Percentiles rank a stretch among this genome's conserved stretches.
These are phyloP conservation scores for Odonthalia washingtoniensis DNA, from an alignment of 31 red algal species.

Conservation along the genomic window DNA sequence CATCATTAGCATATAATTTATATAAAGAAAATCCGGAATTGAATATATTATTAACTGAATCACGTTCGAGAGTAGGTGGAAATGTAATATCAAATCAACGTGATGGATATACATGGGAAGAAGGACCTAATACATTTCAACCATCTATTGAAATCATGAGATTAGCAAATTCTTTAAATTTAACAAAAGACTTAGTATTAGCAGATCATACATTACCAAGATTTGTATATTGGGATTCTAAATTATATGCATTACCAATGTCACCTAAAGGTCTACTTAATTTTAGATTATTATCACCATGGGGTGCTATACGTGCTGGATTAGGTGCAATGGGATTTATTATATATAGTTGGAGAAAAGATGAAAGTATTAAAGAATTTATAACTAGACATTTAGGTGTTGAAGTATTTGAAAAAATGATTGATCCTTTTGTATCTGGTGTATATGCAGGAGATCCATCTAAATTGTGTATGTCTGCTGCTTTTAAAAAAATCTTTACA, in stretches of 20 bases:
- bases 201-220: constrained; percentile 93
- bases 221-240: constrained; percentile 90
- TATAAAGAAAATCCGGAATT: constrained; percentile 49
- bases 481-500: constrained; percentile 94
- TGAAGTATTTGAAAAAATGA: constrained; percentile 94
- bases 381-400: constrained; percentile 93
- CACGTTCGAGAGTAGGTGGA: constrained; percentile 86
- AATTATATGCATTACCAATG: constrained; percentile 85
- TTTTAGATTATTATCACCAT: constrained; percentile 80
- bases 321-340: constrained; percentile 91
- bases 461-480: constrained; percentile 78
- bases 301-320: constrained; percentile 85
- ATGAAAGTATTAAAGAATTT: constrained; percentile 94
- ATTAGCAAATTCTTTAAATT: constrained; percentile 69
- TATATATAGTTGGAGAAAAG: constrained; percentile 40
- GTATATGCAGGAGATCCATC: constrained; percentile 96
- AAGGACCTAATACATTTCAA: constrained; percentile 98
- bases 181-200: constrained; percentile 82
- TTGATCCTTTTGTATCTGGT: constrained; percentile 96
- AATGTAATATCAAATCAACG: constrained; percentile 80
- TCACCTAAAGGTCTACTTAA: constrained; percentile 72
- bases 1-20: constrained; percentile 74
- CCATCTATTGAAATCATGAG: constrained; percentile 86
- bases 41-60: constrained; percentile 81
- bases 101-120: constrained; percentile 94